phyloP scores from a whole-genome alignment of 805 yeast genomes.

The Candida mattraensis region DNA sequence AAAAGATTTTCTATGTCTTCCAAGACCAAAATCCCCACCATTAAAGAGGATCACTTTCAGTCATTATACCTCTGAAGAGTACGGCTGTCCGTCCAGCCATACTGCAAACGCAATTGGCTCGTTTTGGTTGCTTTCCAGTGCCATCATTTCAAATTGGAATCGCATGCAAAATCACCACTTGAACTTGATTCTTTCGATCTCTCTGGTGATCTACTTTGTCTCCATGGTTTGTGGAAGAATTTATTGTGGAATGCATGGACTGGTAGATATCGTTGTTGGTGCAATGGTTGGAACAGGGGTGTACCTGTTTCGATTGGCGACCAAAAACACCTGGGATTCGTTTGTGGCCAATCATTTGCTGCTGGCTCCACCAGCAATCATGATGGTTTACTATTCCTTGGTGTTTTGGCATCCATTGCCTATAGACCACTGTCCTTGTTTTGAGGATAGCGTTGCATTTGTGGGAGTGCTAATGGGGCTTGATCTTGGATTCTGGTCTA shows the following conservation, averaged over 20 bases:
- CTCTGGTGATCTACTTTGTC: conserved; percentile 49
- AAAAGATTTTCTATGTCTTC: conserved; percentile 86
- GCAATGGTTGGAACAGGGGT: conserved; percentile 57
- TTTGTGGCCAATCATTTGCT: conserved; percentile 34
- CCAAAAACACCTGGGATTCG: conserved; percentile 46
- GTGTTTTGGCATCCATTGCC: conserved; percentile 79
- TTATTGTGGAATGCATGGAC: conserved; percentile 98
- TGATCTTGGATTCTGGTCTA: conserved; percentile 59
- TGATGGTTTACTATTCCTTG: conserved; percentile 44
- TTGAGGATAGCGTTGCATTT: conserved; percentile 92
- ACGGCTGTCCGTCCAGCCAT: conserved; percentile 94
- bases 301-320: conserved; percentile 44
- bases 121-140: conserved; percentile 46
- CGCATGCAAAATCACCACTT: conserved; percentile 4
- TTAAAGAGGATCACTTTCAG: conserved; percentile 85
- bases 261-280: conserved; percentile 73
- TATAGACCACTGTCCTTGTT: conserved; percentile 93
- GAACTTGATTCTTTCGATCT: conserved; percentile 11
- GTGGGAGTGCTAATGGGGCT: conserved; percentile 83
- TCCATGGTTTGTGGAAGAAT: conserved; percentile 77
- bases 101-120: conserved; percentile 93
- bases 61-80: conserved; percentile 87
- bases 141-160: conserved; percentile 18
- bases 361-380: conserved; percentile 38
- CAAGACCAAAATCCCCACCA: conserved; percentile 93